phyloP scores from a whole-genome alignment of 2,329 filamentous ascomycete genomes.

The Sphaerulina vaccinii region DNA sequence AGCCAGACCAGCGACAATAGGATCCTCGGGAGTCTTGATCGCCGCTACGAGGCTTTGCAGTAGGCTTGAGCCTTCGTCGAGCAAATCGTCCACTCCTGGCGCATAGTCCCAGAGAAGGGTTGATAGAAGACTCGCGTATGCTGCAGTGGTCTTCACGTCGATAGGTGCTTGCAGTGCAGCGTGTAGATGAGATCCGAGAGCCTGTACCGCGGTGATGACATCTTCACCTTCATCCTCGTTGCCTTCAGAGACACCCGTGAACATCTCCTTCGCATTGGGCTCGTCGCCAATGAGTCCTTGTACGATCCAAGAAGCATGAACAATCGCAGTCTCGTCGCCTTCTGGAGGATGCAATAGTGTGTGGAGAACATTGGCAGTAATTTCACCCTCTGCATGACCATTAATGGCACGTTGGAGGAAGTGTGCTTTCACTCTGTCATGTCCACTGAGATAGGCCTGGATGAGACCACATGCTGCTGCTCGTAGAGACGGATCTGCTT shows the following conservation, averaged over 20 bases:
- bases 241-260: constrained; percentile 83
- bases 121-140: constrained; percentile 84
- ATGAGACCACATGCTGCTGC: constrained; percentile 86
- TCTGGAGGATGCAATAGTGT: constrained; percentile 69
- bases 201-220: constrained; percentile 90
- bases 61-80: constrained; percentile 89
- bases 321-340: constrained; percentile 79
- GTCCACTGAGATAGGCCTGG: constrained; percentile 85
- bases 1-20: constrained; percentile 62
- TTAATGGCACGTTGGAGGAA: constrained; percentile 87
- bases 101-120: constrained; percentile 92
- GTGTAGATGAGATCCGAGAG: constrained; percentile 80
- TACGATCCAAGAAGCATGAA: constrained; percentile 84
- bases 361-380: constrained; percentile 77
- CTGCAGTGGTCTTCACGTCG: constrained; percentile 76
- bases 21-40: constrained; percentile 61
- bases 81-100: constrained; percentile 86
- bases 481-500: constrained; percentile 73
- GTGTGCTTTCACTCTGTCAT: constrained; percentile 77
- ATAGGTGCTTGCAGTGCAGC: constrained; percentile 66
- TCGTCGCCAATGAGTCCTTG: constrained; percentile 85
- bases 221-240: constrained; percentile 88
- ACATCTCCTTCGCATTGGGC: constrained; percentile 70
- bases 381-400: constrained; percentile 79
- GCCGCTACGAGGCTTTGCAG: constrained; percentile 49